phyloP scores from a whole-genome alignment of 1,139 yeast species.

The Saccharomyces pastorianus region DNA sequence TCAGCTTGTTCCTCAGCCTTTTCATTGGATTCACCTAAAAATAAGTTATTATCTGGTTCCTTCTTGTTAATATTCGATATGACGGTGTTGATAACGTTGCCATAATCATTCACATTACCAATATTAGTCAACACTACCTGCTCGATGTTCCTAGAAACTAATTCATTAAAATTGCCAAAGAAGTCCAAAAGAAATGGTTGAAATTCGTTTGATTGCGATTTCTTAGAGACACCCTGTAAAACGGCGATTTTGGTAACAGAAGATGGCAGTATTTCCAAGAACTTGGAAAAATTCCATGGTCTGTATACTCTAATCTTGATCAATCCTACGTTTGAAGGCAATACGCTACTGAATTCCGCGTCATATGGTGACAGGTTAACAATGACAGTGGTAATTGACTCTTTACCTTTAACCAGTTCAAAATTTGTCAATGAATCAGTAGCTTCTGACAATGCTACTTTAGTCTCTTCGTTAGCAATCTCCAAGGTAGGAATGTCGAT shows the following conservation, averaged over 20 bases:
- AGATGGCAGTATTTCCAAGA: slow-evolving; percentile 48
- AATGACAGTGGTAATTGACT: slow-evolving; percentile 36
- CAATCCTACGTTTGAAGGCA: slow-evolving; percentile 41
- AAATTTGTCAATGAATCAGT: neutral
- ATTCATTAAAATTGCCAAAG: slow-evolving; percentile 47
- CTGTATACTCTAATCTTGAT: slow-evolving; percentile 57
- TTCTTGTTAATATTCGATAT: slow-evolving; percentile 45
- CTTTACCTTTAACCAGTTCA: slow-evolving; percentile 3
- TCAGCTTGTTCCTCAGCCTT: slow-evolving; percentile 7
- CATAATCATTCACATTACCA: slow-evolving; percentile 47
- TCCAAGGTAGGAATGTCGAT: slow-evolving; percentile 8
- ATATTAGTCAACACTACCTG: slow-evolving; percentile 46
- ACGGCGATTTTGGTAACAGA: slow-evolving; percentile 52
- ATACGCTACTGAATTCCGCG: slow-evolving; percentile 34
- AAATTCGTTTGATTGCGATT: slow-evolving; percentile 32
- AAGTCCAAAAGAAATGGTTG: slow-evolving; percentile 72
- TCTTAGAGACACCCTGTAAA: slow-evolving; percentile 48
- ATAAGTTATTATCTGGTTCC: slow-evolving; percentile 55
- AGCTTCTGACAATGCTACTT: neutral
- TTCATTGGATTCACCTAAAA: slow-evolving; percentile 43
- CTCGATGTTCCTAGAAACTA: slow-evolving; percentile 43
- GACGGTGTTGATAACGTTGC: slow-evolving; percentile 43
- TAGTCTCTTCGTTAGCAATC: slow-evolving; percentile 5
- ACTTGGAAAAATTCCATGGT: slow-evolving; percentile 56
- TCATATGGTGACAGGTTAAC: slow-evolving; percentile 55